A percentile compares a stretch with the other conserved stretches of the same genome.
Conservation (phyloP, 2,329 filamentous ascomycete species). For the Trichoderma polysporum region DNA sequence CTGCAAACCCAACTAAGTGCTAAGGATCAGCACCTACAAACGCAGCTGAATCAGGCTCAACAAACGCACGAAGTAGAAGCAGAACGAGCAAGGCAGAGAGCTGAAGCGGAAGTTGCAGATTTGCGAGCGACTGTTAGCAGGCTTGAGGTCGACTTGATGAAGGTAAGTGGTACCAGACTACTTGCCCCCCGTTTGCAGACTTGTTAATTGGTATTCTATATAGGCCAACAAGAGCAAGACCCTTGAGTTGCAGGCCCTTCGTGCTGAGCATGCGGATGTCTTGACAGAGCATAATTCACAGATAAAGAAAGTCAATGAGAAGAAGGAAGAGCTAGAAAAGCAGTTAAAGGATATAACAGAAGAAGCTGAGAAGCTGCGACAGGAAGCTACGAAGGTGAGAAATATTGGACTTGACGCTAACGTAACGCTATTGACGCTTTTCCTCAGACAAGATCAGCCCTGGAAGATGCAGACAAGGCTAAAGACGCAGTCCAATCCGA, state of each 20-base stretch:
- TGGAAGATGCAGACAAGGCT: constrained; percentile 55
- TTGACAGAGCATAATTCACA: constrained; percentile 39
- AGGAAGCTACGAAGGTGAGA: constrained; percentile 31
- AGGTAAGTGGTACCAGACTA: constrained; percentile 40
- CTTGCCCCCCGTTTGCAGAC: background rate
- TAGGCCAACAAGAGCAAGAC: constrained; percentile 60
- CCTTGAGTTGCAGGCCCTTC: constrained; percentile 58
- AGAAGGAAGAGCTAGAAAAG: constrained; percentile 30
- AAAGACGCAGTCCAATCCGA: constrained; percentile 67
- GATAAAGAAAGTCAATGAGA: constrained; percentile 30
- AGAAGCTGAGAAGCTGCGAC: constrained; percentile 26
- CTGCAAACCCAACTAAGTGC: constrained; percentile 20
- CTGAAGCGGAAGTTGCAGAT: constrained; percentile 63
- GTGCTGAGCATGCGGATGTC: constrained; percentile 38
- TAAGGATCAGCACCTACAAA: constrained; percentile 33
- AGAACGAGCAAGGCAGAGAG: constrained; percentile 48
- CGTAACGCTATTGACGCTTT: background rate
- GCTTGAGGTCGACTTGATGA: constrained; percentile 62
- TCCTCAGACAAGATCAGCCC: constrained; percentile 33
- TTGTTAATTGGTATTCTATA: background rate
- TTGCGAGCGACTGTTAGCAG: constrained; percentile 59
- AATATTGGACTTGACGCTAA: background rate
- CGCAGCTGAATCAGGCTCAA: constrained; percentile 35
- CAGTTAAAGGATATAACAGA: constrained; percentile 28
- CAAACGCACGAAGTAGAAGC: constrained; percentile 50